phyloP scores from a whole-genome alignment of 139 green algal species.

The Bryopsis sp. region DNA sequence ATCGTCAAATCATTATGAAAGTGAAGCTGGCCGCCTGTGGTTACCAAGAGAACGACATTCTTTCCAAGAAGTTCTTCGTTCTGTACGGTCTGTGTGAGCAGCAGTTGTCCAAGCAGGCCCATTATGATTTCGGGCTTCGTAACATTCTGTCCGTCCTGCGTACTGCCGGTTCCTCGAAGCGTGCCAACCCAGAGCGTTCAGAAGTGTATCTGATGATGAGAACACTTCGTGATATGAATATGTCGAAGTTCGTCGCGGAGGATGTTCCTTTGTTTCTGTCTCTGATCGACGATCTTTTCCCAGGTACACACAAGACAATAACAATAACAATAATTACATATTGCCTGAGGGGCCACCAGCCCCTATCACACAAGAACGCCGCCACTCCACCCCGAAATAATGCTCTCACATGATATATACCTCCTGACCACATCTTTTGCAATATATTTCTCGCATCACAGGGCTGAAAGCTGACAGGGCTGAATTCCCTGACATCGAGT shows the following conservation, averaged over 20 bases:
- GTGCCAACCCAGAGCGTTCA: conserved; percentile 70
- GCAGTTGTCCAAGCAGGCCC: conserved; percentile 92
- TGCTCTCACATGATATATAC: no score
- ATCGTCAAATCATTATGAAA: conserved; percentile 96
- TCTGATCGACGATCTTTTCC: conserved; percentile 93
- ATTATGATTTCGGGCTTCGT: conserved; percentile 96
- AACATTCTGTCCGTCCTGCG: conserved; percentile 89
- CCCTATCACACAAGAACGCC: no score
- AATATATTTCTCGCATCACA: no score
- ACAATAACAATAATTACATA: no score
- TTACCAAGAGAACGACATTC: conserved; percentile 88
- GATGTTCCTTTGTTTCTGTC: conserved; percentile 91
- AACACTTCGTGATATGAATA: conserved; percentile 89
- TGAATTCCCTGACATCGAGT: conserved; percentile 60
- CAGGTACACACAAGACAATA: no score
- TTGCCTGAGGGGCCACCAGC: no score
- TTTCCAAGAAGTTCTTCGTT: conserved; percentile 94
- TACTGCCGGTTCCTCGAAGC: conserved; percentile 81
- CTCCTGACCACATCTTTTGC: no score
- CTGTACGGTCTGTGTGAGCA: conserved; percentile 95
- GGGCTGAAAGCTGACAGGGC: conserved; percentile 62
- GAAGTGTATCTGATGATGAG: conserved; percentile 56
- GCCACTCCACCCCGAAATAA: no score
- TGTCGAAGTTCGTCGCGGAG: conserved; percentile 95
- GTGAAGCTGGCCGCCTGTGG: conserved; percentile 85